Evolutionary conservation across 1,284 basidiomycete species (phyloP), one percentile per base, ranked within the genome.

Genomic region (Dichomitus squalens): DNA sequence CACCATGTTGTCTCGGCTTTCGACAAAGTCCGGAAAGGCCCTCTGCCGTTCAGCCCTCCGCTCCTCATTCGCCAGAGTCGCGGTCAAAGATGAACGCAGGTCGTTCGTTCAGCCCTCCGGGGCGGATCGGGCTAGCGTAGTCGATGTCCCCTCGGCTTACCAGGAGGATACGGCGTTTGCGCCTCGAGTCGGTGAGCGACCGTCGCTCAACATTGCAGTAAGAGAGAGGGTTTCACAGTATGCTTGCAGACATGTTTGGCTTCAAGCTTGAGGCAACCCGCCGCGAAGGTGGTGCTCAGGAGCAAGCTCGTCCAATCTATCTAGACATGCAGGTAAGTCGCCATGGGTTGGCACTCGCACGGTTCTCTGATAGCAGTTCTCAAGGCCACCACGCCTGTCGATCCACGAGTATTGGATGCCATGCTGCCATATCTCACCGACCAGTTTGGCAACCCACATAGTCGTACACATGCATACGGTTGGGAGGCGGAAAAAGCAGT

Each of bases 401-500:
- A 99, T 73, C 97, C 97, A 29, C 88, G 97, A 58, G 97, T 99
- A 4, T 82, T 99, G 57, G 97, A 99, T 75, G 88, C 92, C 27
- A 99, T 99, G 96, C 80, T 99, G 53, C 97, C 97, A 0, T 98
- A 86, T 74, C 79, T 96, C 66, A 97, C 96, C 14, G 95, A 99
- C 74, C 94, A 96, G 73, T 99, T 92, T 70, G 97, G 97, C 7
- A 99, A 99, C 76, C 97, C 97, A 8, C 97, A 99, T 71, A 96
- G 93, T 70, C 87, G 96, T 58, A 99, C 97, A 29, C 97, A 99
- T 74, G 95, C 96, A 0, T 99, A 98, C 74, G 97, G 97, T 6
- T 99, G 97, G 97, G 97, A 99, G 75, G 94, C 96, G 6, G 97
- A 99, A 72, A 83, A 90, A 66, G 96, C 90, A 0, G 93, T 98